Conservation (phyloP, 225 moss, liverwort and hornwort genomes). For the Neckera pumila region DNA sequence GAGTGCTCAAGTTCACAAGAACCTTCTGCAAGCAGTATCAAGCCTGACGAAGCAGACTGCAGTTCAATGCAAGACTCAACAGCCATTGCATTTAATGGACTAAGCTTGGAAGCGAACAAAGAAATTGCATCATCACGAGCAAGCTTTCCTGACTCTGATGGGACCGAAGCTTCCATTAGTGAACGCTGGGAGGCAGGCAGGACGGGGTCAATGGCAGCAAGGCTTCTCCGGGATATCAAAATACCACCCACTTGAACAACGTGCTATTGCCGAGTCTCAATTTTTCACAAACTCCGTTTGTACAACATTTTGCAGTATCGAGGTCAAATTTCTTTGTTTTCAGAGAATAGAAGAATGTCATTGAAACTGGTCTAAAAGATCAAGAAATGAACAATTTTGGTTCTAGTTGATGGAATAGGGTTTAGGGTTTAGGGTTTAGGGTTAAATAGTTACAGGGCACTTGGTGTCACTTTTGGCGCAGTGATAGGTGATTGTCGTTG, state of each 20-base stretch:
- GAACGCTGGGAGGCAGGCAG: conserved; percentile 48
- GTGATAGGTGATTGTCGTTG: not conserved
- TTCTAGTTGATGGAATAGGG: not conserved
- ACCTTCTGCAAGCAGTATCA: not conserved
- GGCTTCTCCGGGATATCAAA: conserved; percentile 45
- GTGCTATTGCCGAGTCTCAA: not conserved
- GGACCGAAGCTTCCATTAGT: not conserved
- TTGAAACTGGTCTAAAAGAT: not conserved
- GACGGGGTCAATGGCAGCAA: conserved; percentile 68
- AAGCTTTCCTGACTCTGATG: not conserved
- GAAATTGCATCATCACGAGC: not conserved
- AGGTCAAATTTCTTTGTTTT: not conserved
- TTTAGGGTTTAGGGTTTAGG: not conserved
- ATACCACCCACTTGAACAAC: conserved; percentile 10
- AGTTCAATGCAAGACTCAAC: not conserved
- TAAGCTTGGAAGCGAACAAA: not conserved
- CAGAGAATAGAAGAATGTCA: not conserved
- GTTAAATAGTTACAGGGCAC: not conserved
- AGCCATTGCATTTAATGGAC: not conserved
- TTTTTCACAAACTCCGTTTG: not conserved
- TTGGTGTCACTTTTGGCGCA: not conserved
- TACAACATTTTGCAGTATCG: not conserved
- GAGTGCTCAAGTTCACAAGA: conserved; percentile 5
- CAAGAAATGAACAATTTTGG: not conserved
- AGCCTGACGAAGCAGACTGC: not conserved